Conservation (phyloP, 495 filamentous ascomycete genomes). For the Daldinia decipiens region DNA sequence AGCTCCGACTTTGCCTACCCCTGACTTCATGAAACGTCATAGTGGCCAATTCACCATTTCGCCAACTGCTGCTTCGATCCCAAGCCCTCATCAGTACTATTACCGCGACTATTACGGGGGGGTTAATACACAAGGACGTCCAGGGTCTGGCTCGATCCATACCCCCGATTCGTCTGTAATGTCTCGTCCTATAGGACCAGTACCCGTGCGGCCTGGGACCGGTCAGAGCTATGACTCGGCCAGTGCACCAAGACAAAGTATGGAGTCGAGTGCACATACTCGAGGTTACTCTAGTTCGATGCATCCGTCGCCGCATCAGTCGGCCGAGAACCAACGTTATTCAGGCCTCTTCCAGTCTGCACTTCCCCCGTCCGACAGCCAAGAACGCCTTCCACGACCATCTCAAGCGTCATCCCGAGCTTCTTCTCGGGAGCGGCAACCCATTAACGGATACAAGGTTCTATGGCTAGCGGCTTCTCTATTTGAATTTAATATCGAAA, state of each 20-base stretch:
- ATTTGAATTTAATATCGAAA: conserved; percentile 96
- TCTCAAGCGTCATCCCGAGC: conserved; percentile 58
- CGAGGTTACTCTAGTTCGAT: conserved; percentile 61
- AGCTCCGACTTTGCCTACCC: conserved; percentile 68
- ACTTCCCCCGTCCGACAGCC: conserved; percentile 79
- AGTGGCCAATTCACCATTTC: conserved; percentile 67
- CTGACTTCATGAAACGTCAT: conserved; percentile 65
- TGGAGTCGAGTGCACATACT: conserved; percentile 53
- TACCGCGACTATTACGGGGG: conserved; percentile 62
- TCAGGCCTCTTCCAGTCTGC: conserved; percentile 87
- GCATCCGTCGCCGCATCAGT: conserved; percentile 53
- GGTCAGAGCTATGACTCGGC: conserved; percentile 62
- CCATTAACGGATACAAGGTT: conserved; percentile 58
- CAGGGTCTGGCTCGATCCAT: conserved; percentile 56
- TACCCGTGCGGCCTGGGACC: conserved; percentile 58
- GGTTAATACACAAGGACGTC: conserved; percentile 50
- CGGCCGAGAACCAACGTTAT: conserved; percentile 57
- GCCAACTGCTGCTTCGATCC: conserved; percentile 55
- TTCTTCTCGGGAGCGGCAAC: conserved; percentile 60
- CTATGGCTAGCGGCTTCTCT: conserved; percentile 93
- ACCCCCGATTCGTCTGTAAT: conserved; percentile 53
- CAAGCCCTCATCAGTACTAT: conserved; percentile 61
- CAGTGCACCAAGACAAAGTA: conserved; percentile 55
- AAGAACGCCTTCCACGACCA: conserved; percentile 54
- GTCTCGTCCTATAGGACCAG: conserved; percentile 47